Conservation (phyloP, 371 early-diverging fungal genomes). For the Entomophthora muscae region DNA sequence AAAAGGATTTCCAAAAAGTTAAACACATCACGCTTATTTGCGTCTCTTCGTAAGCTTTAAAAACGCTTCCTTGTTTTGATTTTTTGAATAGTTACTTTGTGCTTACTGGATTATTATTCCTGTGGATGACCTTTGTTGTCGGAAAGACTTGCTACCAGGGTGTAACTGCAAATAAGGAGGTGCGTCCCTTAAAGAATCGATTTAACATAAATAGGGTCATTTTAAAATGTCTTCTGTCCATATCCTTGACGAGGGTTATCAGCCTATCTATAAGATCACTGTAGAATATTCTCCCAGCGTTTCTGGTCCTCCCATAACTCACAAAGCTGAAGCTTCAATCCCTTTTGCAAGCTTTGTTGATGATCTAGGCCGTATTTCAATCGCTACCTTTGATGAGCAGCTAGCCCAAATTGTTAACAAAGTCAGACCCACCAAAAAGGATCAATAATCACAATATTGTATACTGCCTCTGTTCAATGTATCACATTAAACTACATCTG, state of each 20-base stretch:
- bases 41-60: neutral
- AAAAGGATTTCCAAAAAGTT: constrained; percentile 1
- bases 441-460: neutral
- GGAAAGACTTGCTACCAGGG: constrained; percentile 2
- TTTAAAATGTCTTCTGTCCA: neutral
- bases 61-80: neutral
- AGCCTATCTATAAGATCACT: constrained; percentile 4
- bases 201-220: neutral
- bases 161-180: neutral
- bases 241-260: neutral
- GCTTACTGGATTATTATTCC: neutral
- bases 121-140: neutral
- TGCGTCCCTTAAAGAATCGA: neutral
- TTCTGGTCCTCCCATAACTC: neutral
- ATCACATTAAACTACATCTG: too few species aligned
- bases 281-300: neutral
- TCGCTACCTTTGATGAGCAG: neutral
- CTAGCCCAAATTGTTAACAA: neutral
- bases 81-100: constrained; percentile 8
- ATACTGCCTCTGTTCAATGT: too few species aligned
- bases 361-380: neutral
- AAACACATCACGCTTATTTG: neutral
- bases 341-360: neutral
- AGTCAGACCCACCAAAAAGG: neutral
- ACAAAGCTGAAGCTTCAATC: neutral